Evolutionary conservation across 345 rosid species (phyloP).

Genomic region (Citrus maxima): DNA sequence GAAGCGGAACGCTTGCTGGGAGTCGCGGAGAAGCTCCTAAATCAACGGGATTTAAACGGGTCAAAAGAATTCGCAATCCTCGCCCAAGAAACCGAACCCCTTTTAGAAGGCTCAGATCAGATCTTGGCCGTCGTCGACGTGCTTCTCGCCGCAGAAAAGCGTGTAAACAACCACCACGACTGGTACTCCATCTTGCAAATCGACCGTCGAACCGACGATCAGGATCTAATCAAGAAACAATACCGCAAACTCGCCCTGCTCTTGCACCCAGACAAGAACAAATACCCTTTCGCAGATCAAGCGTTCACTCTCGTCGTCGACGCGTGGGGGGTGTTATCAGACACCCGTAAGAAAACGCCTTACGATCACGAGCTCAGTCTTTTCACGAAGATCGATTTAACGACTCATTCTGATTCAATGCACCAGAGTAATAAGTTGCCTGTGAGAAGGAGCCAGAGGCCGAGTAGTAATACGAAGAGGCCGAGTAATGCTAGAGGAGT

Average conservation of each 20-base stretch:
- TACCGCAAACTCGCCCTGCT: conserved; percentile 83
- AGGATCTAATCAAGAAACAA: conserved; percentile 68
- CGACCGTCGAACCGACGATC: conserved; percentile 48
- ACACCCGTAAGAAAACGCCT: conserved; percentile 43
- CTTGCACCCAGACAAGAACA: conserved; percentile 89
- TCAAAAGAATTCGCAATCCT: conserved; percentile 73
- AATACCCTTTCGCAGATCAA: conserved; percentile 62
- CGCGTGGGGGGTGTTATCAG: conserved; percentile 81
- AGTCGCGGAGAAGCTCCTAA: conserved; percentile 76
- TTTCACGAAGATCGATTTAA: conserved; percentile 62
- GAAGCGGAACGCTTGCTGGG: conserved; percentile 90
- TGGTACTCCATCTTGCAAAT: conserved; percentile 87
- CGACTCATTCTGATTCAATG: neutral
- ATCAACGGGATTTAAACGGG: conserved; percentile 60
- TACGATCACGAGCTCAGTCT: conserved; percentile 59
- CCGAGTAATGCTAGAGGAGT: neutral
- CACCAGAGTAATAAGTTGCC: conserved; percentile 39
- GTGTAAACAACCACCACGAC: conserved; percentile 55
- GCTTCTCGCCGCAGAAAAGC: conserved; percentile 56
- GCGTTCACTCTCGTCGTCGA: conserved; percentile 82
- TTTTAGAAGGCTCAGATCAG: conserved; percentile 86
- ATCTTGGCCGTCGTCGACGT: conserved; percentile 86
- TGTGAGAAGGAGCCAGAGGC: conserved; percentile 35
- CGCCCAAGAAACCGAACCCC: conserved; percentile 83
- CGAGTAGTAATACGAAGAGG: neutral